Base-by-base conservation (phyloP, 2,329 filamentous ascomycete genomes). In the Nemania diffusa region DNA sequence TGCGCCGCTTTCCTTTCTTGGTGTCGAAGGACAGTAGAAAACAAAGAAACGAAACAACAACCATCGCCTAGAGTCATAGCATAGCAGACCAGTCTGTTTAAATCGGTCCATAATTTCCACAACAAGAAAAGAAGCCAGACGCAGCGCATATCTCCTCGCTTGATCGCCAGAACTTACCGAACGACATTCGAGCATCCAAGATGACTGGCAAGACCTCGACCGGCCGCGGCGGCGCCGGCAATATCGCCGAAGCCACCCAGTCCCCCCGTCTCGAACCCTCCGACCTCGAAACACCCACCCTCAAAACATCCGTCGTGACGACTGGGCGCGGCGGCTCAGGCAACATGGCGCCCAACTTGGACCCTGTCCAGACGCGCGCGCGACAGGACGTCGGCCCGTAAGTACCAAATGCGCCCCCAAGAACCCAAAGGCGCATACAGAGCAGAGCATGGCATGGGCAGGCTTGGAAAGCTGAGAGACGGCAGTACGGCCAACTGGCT, bases 241-340 rank as follows among this genome's bases (percentile, higher is more conserved):
- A 93, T 82, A 91, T 92, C 77, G 84, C 85, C 76, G 84, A 87
- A 71, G 79, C 82, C 65, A 78, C 82, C 70, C 80, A 84, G 69
- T 83, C 83, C 15, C 79, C 79, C 48, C 79, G 80, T 67, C 73
- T 88, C 51, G 80, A 83, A 32, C 82, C 88, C 57, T 81, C 87
- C 70, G 92, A 95, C 75, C 88, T 97, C 70, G 83, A 90, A 74
- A 97, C 94, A 1, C 94, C 94, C 0, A 91, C 88, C 13, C 88
- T 98, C 77, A 97, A 97, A 82, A 87, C 87, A 53, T 82, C 91
- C n/a, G 84, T 92, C 71, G 94, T 95, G 77, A 97, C 94, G 22
- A 97, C 94, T 2, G 94, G 94, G 64, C 92, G 94, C 58, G 94
- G 94, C 63, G 94, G 94, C 68, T 90, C 88, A 4, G 94, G 94